Evolutionary conservation across 805 yeast species (phyloP), one percentile per base, ranked within the genome.

Genomic region (Starmerella etchellsii): DNA sequence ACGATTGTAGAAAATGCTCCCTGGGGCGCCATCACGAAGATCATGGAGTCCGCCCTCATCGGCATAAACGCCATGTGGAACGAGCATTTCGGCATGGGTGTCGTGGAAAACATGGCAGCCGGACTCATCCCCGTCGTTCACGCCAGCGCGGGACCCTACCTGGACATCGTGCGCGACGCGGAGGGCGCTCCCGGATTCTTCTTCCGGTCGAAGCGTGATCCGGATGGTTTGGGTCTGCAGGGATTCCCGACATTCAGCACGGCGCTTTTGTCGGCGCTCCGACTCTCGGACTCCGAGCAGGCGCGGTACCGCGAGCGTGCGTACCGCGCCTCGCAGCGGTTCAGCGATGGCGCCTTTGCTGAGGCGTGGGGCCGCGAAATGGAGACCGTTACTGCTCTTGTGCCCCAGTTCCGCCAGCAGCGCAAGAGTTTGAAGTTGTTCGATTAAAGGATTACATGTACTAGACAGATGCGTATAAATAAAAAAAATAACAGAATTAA

Each of bases 51-150:
- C 13, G 71, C 84, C 2, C 71, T 76, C 21, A 76, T 74, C 54
- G 98, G 98, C 4, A 65, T 91, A 30, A 88, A 91, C 54, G 85
- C 94, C 24, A 91, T 91, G 99, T 91, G 98, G 98, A 91, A 91
- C 61, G 99, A 91, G 64, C 99, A 91, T 64, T 91, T 91, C 59
- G 99, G 99, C 16, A 91, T 91, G 54, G 88, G 95, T 1, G 88
- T 91, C 4, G 98, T 91, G 7, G 99, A 91, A 60, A 83, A 85
- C 57, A 45, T 81, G 63, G 78, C 88, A 2, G 71, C 81, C 40
- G 97, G 96, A 0, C 69, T 80, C 22, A 73, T 91, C 15, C 96
- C 98, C 1, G 63, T 91, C 2, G 91, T 76, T 3, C 97, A 93
- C 61, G 93, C 93, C 3, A 80, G 94, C 39, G 98, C 95, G 0